These are phyloP conservation scores for Pugionium cornutum DNA, from an alignment of 345 rosid genomes.

Conservation along the genomic window DNA sequence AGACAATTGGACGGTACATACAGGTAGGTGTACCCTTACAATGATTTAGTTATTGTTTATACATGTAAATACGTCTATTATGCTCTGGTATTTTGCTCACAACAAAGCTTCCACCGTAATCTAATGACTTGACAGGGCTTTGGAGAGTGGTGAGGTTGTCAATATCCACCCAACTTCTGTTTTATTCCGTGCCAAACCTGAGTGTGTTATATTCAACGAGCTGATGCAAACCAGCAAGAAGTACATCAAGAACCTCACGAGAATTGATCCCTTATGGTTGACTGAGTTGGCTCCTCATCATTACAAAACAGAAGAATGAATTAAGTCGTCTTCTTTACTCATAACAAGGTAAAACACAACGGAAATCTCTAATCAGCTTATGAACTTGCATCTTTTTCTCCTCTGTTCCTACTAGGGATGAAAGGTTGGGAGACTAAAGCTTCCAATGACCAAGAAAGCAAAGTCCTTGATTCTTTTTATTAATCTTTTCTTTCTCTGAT, in stretches of 20 bases:
- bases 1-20: slow-evolving; percentile 86
- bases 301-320: slow-evolving; percentile 55
- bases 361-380: background rate
- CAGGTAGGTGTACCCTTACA: slow-evolving; percentile 46
- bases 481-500: slow-evolving; percentile 10
- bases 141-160: slow-evolving; percentile 82
- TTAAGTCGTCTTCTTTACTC: slow-evolving; percentile 1
- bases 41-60: no score
- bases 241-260: slow-evolving; percentile 73
- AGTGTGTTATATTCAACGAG: slow-evolving; percentile 83
- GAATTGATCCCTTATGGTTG: slow-evolving; percentile 79
- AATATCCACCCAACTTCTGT: slow-evolving; percentile 91
- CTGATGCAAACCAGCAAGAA: slow-evolving; percentile 75
- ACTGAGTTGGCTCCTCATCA: slow-evolving; percentile 88
- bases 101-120: slow-evolving; percentile 12
- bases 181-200: slow-evolving; percentile 63
- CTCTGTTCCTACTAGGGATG: background rate
- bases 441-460: slow-evolving; percentile 13
- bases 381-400: background rate
- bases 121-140: slow-evolving; percentile 61
- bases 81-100: slow-evolving; percentile 13
- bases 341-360: slow-evolving; percentile 25
- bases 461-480: background rate
- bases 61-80: background rate
- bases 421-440: background rate